Evolutionary conservation across 257 asterid species (phyloP).

Genomic region (Cordia subcordata): DNA sequence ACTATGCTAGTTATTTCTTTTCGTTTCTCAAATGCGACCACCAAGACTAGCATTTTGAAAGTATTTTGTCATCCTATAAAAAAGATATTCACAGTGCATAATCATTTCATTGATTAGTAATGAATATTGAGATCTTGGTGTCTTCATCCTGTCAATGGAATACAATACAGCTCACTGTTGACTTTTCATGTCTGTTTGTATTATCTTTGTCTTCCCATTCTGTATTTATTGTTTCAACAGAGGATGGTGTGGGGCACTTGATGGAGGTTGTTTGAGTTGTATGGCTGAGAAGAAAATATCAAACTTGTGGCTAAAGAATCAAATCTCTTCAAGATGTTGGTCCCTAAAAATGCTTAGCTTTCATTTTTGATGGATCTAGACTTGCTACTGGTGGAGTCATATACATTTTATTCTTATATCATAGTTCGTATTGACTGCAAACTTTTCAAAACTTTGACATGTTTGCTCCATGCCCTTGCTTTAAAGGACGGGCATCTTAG

Average conservation of each 20-base stretch:
- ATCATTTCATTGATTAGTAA: too few relatives aligned
- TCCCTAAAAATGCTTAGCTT: slow-evolving; percentile 72
- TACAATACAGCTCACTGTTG: too few relatives aligned
- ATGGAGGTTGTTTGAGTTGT: slow-evolving; percentile 69
- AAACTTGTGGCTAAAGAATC: slow-evolving; percentile 53
- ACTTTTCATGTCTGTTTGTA: too few relatives aligned
- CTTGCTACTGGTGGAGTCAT: slow-evolving; percentile 92
- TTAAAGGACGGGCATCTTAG: slow-evolving; percentile 89
- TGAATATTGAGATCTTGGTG: too few relatives aligned
- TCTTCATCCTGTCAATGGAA: too few relatives aligned
- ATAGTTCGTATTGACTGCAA: neutral
- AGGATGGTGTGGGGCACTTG: neutral
- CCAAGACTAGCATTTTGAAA: too few relatives aligned
- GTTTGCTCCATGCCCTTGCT: neutral
- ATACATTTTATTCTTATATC: slow-evolving; percentile 35
- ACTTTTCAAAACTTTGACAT: neutral
- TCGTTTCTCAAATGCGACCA: too few relatives aligned
- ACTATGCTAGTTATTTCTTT: too few relatives aligned
- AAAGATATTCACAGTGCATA: too few relatives aligned
- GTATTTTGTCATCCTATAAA: too few relatives aligned
- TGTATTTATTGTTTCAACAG: too few relatives aligned
- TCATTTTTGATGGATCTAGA: slow-evolving; percentile 87
- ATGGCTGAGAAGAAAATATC: slow-evolving; percentile 48
- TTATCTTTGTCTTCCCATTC: too few relatives aligned
- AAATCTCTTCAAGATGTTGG: slow-evolving; percentile 59